Conservation (phyloP, 2,329 filamentous ascomycete species). For the Claviceps spartinae region DNA sequence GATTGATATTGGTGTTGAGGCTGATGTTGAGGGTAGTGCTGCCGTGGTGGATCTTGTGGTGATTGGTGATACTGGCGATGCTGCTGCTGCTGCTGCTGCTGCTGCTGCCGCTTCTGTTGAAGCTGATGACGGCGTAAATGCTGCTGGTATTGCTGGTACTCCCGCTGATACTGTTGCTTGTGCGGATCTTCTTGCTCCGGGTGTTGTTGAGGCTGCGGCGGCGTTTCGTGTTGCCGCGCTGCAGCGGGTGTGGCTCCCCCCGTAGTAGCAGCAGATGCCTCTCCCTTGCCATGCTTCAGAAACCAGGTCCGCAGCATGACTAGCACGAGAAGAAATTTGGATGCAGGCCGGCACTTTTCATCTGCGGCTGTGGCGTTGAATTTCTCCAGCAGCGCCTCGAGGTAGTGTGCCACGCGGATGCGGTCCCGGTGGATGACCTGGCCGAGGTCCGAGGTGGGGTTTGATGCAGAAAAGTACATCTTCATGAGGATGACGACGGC, state of each 20-base stretch:
- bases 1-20: constrained; percentile 6
- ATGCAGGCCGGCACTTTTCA: constrained; percentile 49
- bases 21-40: neutral
- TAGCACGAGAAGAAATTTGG: constrained; percentile 59
- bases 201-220: neutral
- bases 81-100: neutral
- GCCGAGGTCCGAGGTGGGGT: constrained; percentile 52
- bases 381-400: constrained; percentile 56
- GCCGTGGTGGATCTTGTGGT: neutral
- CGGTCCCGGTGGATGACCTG: constrained; percentile 54
- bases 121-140: neutral
- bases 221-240: neutral
- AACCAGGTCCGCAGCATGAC: constrained; percentile 61
- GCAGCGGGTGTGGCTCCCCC: constrained; percentile 1
- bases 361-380: constrained; percentile 50
- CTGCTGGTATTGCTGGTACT: neutral
- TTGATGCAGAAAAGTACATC: constrained; percentile 54
- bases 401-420: constrained; percentile 50
- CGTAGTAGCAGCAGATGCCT: neutral
- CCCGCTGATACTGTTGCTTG: neutral
- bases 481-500: constrained; percentile 61
- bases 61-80: neutral
- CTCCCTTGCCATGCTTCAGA: constrained; percentile 30
- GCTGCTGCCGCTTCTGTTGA: neutral
- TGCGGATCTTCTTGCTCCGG: too few relatives aligned